Evolutionary conservation across 2,329 filamentous ascomycete species (phyloP), one percentile per base, ranked within the genome.

Genomic region (Graphium sp.): DNA sequence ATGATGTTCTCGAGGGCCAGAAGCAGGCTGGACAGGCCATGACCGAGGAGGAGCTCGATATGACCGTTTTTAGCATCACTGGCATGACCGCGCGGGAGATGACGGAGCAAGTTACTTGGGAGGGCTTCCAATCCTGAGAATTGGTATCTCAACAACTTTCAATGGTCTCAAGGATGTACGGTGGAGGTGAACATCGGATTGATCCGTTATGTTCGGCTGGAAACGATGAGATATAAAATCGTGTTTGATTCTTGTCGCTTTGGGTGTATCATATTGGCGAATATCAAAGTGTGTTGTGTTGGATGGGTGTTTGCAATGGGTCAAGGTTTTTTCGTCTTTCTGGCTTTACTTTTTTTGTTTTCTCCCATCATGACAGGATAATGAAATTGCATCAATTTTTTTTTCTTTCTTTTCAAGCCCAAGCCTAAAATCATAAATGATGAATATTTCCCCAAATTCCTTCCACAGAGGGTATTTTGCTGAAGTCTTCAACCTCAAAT

Each of bases 1-100:
- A 85, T 40, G 83, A 92, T 46, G 81, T 89, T 2, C 59, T 89
- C 1, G 81, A 87, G 49, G 80, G 76, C 5, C 79, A 85, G 46
- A 81, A 78, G 53, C 59, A 60, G 19, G 61, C 62, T 3, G 71
- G 71, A 0, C 65, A 70, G 41, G 59, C 64, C 37, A 74, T 78
- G 62, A 66, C 57, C 1, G 62, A 68, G 38, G 63, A 69, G 13
- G 64, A 73, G 40, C 56, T 75, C 24, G 73, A 78, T 40, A 58
- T 73, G 40, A 80, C 74, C 1, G 58, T 80, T 9, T 49, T 60
- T 29, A 67, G 59, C 42, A 64, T 68, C 18, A 58, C 55, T 7
- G 55, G 55, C 38, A 50, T 59, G 48, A 55, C 53, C 13, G 45
- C 58, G 10, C 47, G 53, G 3, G 54, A 59, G 30, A 48, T 51